phyloP scores from a whole-genome alignment of 768 basidiomycete genomes.

The Collybia nuda region DNA sequence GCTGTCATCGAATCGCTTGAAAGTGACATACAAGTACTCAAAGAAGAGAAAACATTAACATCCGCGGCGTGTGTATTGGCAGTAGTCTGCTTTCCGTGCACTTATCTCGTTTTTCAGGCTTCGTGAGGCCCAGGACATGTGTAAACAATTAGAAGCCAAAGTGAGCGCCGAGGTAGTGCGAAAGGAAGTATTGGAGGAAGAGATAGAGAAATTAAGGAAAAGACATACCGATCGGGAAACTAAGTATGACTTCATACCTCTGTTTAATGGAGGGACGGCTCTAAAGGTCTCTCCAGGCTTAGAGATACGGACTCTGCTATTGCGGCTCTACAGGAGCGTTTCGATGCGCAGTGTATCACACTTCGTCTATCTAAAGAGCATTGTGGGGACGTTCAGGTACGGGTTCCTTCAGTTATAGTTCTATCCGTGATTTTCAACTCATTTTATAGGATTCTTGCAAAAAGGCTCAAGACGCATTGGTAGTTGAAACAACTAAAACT shows the following conservation, averaged over 20 bases:
- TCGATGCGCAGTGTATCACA: constrained; percentile 55
- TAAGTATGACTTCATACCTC: not conserved
- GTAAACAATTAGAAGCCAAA: no score
- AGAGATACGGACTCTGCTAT: constrained; percentile 1
- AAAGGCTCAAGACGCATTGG: constrained; percentile 9
- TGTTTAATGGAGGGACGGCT: not conserved
- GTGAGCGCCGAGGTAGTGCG: no score
- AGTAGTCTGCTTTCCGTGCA: no score
- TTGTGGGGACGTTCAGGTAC: constrained; percentile 46
- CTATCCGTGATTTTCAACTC: no score
- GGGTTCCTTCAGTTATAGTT: no score
- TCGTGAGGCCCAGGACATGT: no score
- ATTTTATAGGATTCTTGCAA: constrained; percentile 17
- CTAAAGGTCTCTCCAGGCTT: constrained; percentile 7
- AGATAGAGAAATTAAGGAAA: not conserved
- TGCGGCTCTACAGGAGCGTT: constrained; percentile 53
- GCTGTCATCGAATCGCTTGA: no score
- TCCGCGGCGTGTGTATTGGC: no score
- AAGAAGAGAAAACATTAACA: no score
- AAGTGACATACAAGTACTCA: no score
- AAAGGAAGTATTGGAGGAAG: not conserved
- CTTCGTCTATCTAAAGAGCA: constrained; percentile 55
- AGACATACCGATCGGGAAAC: not conserved
- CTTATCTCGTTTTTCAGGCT: no score
- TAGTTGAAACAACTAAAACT: not conserved